These are phyloP conservation scores for Inga oerstediana DNA, from an alignment of 306 rosid species.

Conservation along the genomic window DNA sequence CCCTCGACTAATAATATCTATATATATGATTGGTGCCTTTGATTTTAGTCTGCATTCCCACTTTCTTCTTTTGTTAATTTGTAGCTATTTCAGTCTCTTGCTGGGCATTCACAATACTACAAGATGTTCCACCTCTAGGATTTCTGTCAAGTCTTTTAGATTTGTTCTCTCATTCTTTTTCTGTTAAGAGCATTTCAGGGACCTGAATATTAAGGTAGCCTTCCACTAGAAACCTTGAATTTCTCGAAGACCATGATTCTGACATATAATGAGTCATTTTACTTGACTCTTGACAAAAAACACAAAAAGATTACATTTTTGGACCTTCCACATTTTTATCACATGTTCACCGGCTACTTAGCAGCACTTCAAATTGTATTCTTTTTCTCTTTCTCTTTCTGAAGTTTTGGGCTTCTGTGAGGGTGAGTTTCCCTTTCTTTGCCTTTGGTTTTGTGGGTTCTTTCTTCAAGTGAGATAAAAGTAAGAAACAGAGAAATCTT, in stretches of 20 bases:
- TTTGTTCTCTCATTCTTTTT: not conserved
- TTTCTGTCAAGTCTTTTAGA: not conserved
- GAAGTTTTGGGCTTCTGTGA: not conserved
- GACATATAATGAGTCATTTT: conserved; percentile 45
- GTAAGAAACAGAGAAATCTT: not conserved
- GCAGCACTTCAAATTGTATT: conserved; percentile 6
- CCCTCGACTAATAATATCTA: conserved; percentile 44
- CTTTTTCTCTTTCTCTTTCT: not conserved
- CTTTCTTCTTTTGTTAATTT: conserved; percentile 25
- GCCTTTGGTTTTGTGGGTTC: not conserved
- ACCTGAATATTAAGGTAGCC: not conserved
- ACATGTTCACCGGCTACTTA: conserved; percentile 58
- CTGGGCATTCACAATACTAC: not conserved
- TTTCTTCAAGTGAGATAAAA: not conserved
- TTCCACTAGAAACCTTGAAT: conserved; percentile 35
- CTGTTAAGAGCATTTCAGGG: conserved; percentile 16
- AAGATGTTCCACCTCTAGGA: not conserved
- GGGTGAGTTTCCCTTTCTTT: not conserved
- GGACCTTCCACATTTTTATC: conserved; percentile 81
- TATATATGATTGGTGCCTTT: not conserved
- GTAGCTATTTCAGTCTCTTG: conserved; percentile 16
- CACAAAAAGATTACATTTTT: conserved; percentile 72
- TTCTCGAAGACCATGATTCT: conserved; percentile 68
- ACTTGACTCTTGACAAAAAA: conserved; percentile 56
- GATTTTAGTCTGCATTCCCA: conserved; percentile 44